Evolutionary conservation across 1,284 basidiomycete genomes (phyloP), one percentile per base, ranked within the genome.

Genomic region (Pseudomicrostroma phylloplanum): DNA sequence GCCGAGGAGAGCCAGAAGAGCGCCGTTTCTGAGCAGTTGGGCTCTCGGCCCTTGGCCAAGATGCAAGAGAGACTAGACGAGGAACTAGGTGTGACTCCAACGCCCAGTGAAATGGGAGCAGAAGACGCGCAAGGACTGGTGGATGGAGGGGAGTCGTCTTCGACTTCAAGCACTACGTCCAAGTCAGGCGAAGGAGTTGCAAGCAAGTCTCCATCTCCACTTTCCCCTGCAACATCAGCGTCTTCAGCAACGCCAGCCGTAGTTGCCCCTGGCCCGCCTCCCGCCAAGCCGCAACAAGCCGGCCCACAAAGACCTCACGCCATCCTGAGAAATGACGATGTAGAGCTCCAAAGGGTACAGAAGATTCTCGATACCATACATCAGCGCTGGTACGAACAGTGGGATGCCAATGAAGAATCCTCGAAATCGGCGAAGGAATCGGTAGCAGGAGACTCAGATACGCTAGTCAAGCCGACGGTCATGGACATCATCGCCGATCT

Each of bases 41-140:
- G 91, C 72, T 87, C 89, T 64, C 84, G 93, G 42, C 92, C 92
- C 1, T 79, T 96, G 43, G 91, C 90, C 13, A 91, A 89, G 82
- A 87, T 88, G 80, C 91, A 94, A 78, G 88, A 91, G 74, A 71
- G 69, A 15, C 62, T 72, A 13, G 68, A 74, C 36, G 72, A 72
- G 55, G 86, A 88, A 72, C 81, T 90, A 49, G 83, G 51, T 25
- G 26, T 54, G 8, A 54, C 17, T 25, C 26, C 51, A 6, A n/a
- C 59, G 56, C 26, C 53, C 26, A 59, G 55, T 15, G 25, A 13
- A 1, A n/a, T 25, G 17, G 41, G 19, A 59, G 56, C 39, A 39
- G 40, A 17, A 25, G 48, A 15, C 17, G 42, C 25, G 19, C 58
- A 15, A 41, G 21, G 30, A 36, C 30, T 36, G 9, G 30, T 36